These are phyloP conservation scores for Metarhizium humberi DNA, from an alignment of 2,329 filamentous ascomycete species.

Conservation along the genomic window DNA sequence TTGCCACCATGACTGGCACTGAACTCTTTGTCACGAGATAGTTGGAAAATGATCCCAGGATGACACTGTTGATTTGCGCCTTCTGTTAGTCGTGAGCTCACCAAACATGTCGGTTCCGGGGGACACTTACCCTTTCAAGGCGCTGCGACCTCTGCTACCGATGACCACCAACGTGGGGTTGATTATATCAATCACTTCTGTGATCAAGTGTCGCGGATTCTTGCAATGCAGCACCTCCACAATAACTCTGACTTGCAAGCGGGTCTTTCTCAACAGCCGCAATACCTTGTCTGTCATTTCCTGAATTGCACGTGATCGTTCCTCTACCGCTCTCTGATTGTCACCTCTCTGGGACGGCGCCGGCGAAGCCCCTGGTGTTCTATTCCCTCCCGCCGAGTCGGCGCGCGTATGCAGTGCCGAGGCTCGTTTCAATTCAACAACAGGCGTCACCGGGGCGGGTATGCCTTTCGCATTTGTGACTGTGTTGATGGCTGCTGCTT, in stretches of 20 bases:
- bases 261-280: conserved; percentile 81
- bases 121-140: conserved; percentile 72
- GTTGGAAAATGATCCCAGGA: conserved; percentile 93
- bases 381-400: conserved; percentile 17
- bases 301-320: conserved; percentile 71
- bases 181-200: conserved; percentile 90
- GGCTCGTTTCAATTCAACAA: conserved; percentile 23
- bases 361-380: conserved; percentile 33
- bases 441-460: conserved; percentile 21
- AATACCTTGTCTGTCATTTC: conserved; percentile 77
- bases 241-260: conserved; percentile 83
- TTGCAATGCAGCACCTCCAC: conserved; percentile 98
- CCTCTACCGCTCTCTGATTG: conserved; percentile 58
- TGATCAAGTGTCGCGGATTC: conserved; percentile 91
- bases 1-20: conserved; percentile 94
- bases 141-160: conserved; percentile 82
- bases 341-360: conserved; percentile 39
- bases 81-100: conserved; percentile 19
- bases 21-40: conserved; percentile 96
- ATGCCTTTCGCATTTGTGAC: conserved; percentile 37
- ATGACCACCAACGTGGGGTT: conserved; percentile 89
- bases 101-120: neutral
- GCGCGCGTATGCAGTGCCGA: conserved; percentile 18
- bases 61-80: conserved; percentile 50
- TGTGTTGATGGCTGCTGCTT: conserved; percentile 60